Percentiles rank a stretch among this genome's conserved stretches.
Evolutionary conservation across 768 basidiomycete species (phyloP).

Genomic region (Rhodocollybia butyracea): DNA sequence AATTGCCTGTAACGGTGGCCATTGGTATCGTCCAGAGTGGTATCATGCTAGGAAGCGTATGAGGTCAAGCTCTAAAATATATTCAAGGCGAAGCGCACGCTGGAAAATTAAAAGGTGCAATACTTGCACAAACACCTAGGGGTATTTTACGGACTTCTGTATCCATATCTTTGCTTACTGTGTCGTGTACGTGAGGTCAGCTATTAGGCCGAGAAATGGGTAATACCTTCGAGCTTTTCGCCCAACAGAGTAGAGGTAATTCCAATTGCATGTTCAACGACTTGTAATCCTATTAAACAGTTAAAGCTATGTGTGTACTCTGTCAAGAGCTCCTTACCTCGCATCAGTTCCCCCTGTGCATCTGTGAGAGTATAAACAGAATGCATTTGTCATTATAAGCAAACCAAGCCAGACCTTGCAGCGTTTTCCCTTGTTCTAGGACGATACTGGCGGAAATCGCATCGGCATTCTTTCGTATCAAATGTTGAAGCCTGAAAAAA

Average conservation of each 20-base stretch:
- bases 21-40: constrained; percentile 95
- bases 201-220: not conserved
- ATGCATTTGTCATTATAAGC: not conserved
- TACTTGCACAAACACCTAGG: constrained; percentile 72
- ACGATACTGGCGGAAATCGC: constrained; percentile 88
- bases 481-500: constrained; percentile 68
- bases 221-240: constrained; percentile 89
- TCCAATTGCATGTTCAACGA: constrained; percentile 76
- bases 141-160: constrained; percentile 83
- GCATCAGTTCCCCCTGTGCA: constrained; percentile 91
- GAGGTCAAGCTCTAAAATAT: not conserved
- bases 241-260: constrained; percentile 86
- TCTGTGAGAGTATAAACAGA: constrained; percentile 40
- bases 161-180: constrained; percentile 96
- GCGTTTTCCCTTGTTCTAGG: constrained; percentile 93
- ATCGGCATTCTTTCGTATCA: constrained; percentile 83
- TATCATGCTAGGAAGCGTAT: constrained; percentile 65
- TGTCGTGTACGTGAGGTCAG: not conserved
- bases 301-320: not conserved
- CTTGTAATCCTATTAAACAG: constrained; percentile 56
- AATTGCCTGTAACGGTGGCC: constrained; percentile 88
- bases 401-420: constrained; percentile 55
- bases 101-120: constrained; percentile 89
- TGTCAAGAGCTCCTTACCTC: constrained; percentile 32
- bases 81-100: constrained; percentile 47